Conservation (phyloP, 2,329 filamentous ascomycete genomes). For the Cadophora sp. region DNA sequence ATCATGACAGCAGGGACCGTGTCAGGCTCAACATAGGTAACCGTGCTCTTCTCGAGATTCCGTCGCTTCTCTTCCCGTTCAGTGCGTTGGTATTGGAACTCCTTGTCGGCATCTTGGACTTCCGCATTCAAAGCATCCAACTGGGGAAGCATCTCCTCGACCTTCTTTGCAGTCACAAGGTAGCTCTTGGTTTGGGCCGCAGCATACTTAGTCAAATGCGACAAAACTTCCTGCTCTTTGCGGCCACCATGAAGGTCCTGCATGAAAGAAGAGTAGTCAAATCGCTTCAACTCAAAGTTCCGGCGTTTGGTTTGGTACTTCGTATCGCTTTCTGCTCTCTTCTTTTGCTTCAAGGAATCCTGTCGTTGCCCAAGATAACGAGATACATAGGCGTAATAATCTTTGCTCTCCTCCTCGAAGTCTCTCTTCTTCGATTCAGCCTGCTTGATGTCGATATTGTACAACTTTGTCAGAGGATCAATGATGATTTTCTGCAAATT, state of each 20-base stretch:
- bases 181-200: constrained; percentile 88
- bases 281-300: constrained; percentile 96
- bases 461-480: constrained; percentile 89
- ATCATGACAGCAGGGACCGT: constrained; percentile 53
- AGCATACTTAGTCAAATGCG: constrained; percentile 92
- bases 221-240: constrained; percentile 96
- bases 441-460: constrained; percentile 96
- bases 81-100: constrained; percentile 93
- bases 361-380: constrained; percentile 95
- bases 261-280: constrained; percentile 99
- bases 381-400: constrained; percentile 95
- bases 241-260: constrained; percentile 98
- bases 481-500: constrained; percentile 95
- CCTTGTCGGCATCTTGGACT: constrained; percentile 93
- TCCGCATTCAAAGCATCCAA: constrained; percentile 87
- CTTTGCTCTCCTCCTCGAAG: constrained; percentile 98
- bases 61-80: constrained; percentile 95
- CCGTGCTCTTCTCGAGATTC: constrained; percentile 85
- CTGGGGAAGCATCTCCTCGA: constrained; percentile 86
- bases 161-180: constrained; percentile 81
- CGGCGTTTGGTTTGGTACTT: constrained; percentile 95
- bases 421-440: constrained; percentile 96
- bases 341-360: constrained; percentile 97
- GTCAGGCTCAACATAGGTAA: constrained; percentile 74
- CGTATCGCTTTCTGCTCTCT: constrained; percentile 89